Evolutionary conservation across 2,329 filamentous ascomycete genomes (phyloP).

Genomic region (Alternaria hordeiaustralica): DNA sequence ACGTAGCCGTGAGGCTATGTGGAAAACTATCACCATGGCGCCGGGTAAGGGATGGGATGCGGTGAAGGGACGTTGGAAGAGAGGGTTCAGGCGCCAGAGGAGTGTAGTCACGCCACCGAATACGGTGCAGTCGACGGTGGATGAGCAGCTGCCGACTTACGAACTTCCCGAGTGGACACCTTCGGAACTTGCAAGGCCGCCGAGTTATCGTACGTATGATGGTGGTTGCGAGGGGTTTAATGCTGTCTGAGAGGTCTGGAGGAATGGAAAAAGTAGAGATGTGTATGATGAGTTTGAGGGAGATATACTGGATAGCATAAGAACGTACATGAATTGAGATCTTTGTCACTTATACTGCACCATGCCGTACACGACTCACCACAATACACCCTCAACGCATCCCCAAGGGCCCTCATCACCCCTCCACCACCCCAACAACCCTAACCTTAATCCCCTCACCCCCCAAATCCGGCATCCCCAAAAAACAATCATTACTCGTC

Average conservation of each 20-base stretch:
- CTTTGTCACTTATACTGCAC: too few species aligned
- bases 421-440: background rate
- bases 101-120: background rate
- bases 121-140: background rate
- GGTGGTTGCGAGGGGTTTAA: background rate
- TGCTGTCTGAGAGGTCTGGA: background rate
- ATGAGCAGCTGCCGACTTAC: background rate
- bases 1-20: background rate
- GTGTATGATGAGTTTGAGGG: too few species aligned
- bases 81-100: background rate
- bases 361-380: too few species aligned
- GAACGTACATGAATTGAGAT: too few species aligned
- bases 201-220: background rate
- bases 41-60: background rate
- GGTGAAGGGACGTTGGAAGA: background rate
- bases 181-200: background rate
- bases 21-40: background rate
- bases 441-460: slow-evolving; percentile 14
- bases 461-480: slow-evolving; percentile 18
- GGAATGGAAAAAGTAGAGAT: too few species aligned
- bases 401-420: background rate
- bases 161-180: background rate
- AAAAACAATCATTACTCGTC: slow-evolving; percentile 20
- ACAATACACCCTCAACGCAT: background rate
- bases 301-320: too few species aligned